These are phyloP conservation scores for Butyriboletus appendiculatus DNA, from an alignment of 1,284 basidiomycete genomes.

Conservation along the genomic window DNA sequence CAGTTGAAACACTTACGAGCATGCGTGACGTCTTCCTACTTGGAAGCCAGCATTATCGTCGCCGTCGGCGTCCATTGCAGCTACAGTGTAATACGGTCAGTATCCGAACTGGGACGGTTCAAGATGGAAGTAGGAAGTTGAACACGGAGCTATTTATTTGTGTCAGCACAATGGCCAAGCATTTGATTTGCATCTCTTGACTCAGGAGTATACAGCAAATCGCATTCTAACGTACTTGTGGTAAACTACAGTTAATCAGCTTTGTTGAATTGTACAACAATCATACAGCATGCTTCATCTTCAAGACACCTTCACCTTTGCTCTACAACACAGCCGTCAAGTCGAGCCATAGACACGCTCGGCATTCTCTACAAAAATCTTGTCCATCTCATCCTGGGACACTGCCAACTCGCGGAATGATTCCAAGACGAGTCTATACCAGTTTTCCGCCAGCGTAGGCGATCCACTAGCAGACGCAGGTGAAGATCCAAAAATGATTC, in stretches of 20 bases:
- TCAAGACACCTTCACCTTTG: neutral
- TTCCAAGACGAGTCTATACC: constrained; percentile 83
- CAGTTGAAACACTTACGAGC: constrained; percentile 23
- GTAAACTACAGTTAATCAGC: neutral
- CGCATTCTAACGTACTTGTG: neutral
- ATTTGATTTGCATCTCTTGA: too few relatives aligned
- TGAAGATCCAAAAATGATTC: constrained; percentile 62
- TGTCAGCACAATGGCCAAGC: neutral
- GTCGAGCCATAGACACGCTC: constrained; percentile 54
- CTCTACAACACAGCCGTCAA: neutral
- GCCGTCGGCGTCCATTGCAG: constrained; percentile 21
- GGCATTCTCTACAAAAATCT: constrained; percentile 70
- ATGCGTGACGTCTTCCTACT: constrained; percentile 20
- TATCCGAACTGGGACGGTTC: neutral
- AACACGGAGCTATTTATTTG: constrained; percentile 8
- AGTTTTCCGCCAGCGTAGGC: constrained; percentile 58
- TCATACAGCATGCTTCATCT: neutral
- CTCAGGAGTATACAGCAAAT: neutral
- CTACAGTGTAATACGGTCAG: neutral
- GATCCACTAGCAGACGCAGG: constrained; percentile 50
- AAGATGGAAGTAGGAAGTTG: constrained; percentile 1
- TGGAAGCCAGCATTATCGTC: constrained; percentile 17
- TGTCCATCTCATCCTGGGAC: constrained; percentile 75
- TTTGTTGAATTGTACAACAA: too few relatives aligned
- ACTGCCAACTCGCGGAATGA: constrained; percentile 82